Evolutionary conservation across 2,329 filamentous ascomycete genomes (phyloP), one percentile per base, ranked within the genome.

Genomic region (Tricladium varicosporioides): DNA sequence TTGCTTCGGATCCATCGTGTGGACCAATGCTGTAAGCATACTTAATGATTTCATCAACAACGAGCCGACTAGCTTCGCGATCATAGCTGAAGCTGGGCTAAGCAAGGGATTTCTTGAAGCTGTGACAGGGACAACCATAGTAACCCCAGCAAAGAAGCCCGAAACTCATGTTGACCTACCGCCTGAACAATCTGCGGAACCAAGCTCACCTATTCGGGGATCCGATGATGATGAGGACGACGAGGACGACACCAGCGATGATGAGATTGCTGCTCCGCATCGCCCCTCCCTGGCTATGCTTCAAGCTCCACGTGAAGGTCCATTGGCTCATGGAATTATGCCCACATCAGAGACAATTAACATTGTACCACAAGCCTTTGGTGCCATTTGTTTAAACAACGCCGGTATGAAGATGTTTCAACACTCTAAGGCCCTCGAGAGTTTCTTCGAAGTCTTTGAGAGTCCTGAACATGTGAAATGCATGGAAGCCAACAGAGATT

Each of bases 31-130:
- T 5, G 91, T 96, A 60, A 92, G 88, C 54, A 93, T 97, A 56
- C 78, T 99, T 51, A 94, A 91, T 69, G 93, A 91, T 66, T 99
- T 99, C 73, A 96, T 99, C 67, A 95, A 99, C 74, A 97, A 97
- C 69, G 94, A 99, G 68, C 94, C 94, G 0, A 99, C 94, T 0
- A 99, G 94, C 72, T 99, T 96, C 71, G 88, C 91, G 27, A 91
- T 96, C 19, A 94, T 99, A 63, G 91, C 91, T 13, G 94, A 99
- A 74, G 93, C 94, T 51, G 92, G 92, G 18, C 81, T 99, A 65
- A 92, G 94, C 67, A 88, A 88, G 70, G 90, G 86, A 51, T 88
- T 97, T 57, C 79, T 99, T 13, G 87, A 93, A 71, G 86, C 92
- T 2, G 83, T 97, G 53, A 95, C 85, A 1, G 79, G 82, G 4